phyloP scores from a whole-genome alignment of 1,139 yeast genomes.

The Kodamaea plutei region DNA sequence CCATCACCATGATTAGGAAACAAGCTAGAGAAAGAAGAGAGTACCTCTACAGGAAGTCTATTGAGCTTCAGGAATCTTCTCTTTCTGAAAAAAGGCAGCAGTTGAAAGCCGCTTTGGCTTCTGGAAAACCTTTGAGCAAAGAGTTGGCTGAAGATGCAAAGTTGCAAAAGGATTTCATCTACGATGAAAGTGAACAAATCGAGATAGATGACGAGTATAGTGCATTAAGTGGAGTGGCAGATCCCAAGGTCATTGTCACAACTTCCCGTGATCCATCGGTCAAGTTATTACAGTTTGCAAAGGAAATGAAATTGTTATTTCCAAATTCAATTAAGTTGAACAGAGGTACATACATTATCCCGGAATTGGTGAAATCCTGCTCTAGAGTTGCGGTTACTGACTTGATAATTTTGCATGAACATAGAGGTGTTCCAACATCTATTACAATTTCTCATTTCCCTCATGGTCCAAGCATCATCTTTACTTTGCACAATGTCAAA shows the following conservation, averaged over 20 bases:
- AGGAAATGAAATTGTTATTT: conserved; percentile 82
- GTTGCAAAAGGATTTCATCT: conserved; percentile 75
- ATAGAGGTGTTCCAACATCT: conserved; percentile 97
- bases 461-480: conserved; percentile 95
- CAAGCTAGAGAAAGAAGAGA: conserved; percentile 96
- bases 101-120: conserved; percentile 81
- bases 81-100: conserved; percentile 83
- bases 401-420: conserved; percentile 84
- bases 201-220: conserved; percentile 85
- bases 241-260: conserved; percentile 90
- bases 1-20: conserved; percentile 58
- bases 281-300: conserved; percentile 82
- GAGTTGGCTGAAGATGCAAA: conserved; percentile 85
- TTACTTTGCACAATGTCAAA: conserved; percentile 91
- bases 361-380: conserved; percentile 82
- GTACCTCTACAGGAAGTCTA: conserved; percentile 81
- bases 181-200: conserved; percentile 71
- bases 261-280: conserved; percentile 91
- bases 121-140: conserved; percentile 85
- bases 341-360: conserved; percentile 88
- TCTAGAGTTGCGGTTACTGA: conserved; percentile 69
- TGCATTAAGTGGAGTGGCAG: conserved; percentile 80
- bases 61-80: conserved; percentile 85
- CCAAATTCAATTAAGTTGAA: conserved; percentile 88
- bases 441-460: conserved; percentile 93